phyloP scores from a whole-genome alignment of 805 yeast species.

The Candida methanosorbosa region DNA sequence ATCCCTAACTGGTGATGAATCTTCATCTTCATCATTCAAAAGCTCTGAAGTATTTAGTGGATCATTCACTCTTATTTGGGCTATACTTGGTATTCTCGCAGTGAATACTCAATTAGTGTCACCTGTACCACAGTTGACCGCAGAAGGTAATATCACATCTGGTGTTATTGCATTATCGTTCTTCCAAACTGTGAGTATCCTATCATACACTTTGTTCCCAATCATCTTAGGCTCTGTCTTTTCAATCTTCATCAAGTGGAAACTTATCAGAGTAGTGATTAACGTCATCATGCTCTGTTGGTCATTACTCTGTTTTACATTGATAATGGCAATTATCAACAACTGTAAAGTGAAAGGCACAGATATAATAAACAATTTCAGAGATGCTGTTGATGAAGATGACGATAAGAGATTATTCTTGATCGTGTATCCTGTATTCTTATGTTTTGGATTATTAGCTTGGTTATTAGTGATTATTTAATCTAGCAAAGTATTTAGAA shows the following conservation, averaged over 20 bases:
- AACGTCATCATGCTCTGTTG: slow-evolving; percentile 35
- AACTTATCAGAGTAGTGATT: slow-evolving; percentile 30
- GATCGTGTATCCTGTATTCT: slow-evolving; percentile 44
- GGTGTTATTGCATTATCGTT: slow-evolving; percentile 36
- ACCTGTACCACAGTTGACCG: slow-evolving; percentile 29
- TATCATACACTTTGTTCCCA: slow-evolving; percentile 50
- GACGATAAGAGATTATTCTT: slow-evolving; percentile 42
- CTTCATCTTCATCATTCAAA: slow-evolving; percentile 15
- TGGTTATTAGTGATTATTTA: slow-evolving; percentile 47
- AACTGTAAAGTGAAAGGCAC: slow-evolving; percentile 22
- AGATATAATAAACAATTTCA: slow-evolving; percentile 5
- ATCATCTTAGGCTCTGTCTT: slow-evolving; percentile 38
- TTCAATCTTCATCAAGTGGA: slow-evolving; percentile 35
- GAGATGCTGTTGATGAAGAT: slow-evolving; percentile 8
- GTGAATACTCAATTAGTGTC: slow-evolving; percentile 47
- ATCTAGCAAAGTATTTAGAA: slow-evolving; percentile 11
- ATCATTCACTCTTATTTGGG: slow-evolving; percentile 45
- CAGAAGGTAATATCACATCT: slow-evolving; percentile 16
- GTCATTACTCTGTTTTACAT: slow-evolving; percentile 44
- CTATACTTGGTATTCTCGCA: slow-evolving; percentile 37
- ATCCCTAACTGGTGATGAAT: slow-evolving; percentile 12
- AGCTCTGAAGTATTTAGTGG: slow-evolving; percentile 47
- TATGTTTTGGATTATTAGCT: slow-evolving; percentile 42
- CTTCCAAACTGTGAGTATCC: slow-evolving; percentile 46
- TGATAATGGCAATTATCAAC: slow-evolving; percentile 38